Evolutionary conservation across 805 yeast species (phyloP).

Genomic region (Ogataea salicorniae): DNA sequence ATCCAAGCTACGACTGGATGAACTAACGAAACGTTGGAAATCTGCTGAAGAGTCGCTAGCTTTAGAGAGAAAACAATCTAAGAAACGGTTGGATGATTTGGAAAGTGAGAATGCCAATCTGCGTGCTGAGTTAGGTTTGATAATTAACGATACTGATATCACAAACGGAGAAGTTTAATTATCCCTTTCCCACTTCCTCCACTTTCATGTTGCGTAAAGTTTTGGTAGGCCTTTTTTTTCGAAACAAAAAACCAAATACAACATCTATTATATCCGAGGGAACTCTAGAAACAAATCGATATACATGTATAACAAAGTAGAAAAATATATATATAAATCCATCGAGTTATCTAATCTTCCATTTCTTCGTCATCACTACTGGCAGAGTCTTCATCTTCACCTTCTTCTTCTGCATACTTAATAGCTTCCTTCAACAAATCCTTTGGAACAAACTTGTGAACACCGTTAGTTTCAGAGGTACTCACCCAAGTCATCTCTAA

Average conservation of each 20-base stretch:
- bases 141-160: background rate
- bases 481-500: slow-evolving; percentile 91
- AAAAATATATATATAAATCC: background rate
- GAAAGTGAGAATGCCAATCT: slow-evolving; percentile 50
- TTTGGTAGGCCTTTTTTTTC: no score
- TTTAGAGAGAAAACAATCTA: slow-evolving; percentile 54
- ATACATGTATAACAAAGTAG: background rate
- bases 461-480: slow-evolving; percentile 66
- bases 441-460: slow-evolving; percentile 75
- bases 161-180: no score
- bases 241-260: no score
- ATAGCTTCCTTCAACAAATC: slow-evolving; percentile 79
- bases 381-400: slow-evolving; percentile 65
- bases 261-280: no score
- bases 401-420: slow-evolving; percentile 76
- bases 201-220: background rate
- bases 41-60: slow-evolving; percentile 66
- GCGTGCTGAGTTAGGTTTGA: slow-evolving; percentile 1
- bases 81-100: slow-evolving; percentile 43
- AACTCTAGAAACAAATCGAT: no score
- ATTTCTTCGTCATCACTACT: slow-evolving; percentile 30
- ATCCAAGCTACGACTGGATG: slow-evolving; percentile 46
- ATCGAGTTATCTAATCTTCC: slow-evolving; percentile 21
- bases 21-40: slow-evolving; percentile 60
- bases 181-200: background rate